Base-by-base conservation (phyloP, 352 stramenopile species). In the Phytophthora hibernalis region DNA sequence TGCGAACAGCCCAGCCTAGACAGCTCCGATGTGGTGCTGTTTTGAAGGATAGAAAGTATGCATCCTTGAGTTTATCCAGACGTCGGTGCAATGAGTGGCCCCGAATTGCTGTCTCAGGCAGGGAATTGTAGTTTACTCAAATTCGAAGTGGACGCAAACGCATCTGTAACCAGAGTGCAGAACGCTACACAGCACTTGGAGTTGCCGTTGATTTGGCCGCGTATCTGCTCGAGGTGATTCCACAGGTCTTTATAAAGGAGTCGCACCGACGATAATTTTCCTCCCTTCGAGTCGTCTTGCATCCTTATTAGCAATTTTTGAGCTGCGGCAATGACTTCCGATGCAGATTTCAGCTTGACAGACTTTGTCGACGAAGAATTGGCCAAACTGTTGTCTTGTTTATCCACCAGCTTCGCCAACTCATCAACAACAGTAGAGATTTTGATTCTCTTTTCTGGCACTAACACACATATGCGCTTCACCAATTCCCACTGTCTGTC, bases 401-500 rank as follows among this genome's bases (percentile, higher is more conserved):
- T 16, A 44, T 21, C 15, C 13, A 26, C 53, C n/a, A 61, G 12
- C 18, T 16, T 38, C 1, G 18, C 54, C 13, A 62, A n/a, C 16
- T 47, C 30, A 10, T 62, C 54, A n/a, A 61, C 40, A 1, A 61
- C 54, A 15, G 42, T 53, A 12, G 42, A 44, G 1, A 61, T 28
- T 18, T 44, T 42, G 20, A 61, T 42, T 10, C 54, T 5, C 6
- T 37, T 51, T 6, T 10, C 7, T 5, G 26, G 30, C 2, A 54
- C 42, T 2, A 54, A 45, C 13, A 9, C 20, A 24, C 40, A 61
- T 40, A 61, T 61, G 2, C 40, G 38, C 18, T 61, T 15, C 9
- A 52, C 18, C 54, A 62, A 13, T 13, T 43, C 7, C 54, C 42
- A 62, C 11, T 53, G 40, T 1, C 13, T n/a, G 20, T 44, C 42